Conservation (phyloP, 202 grass and related monocot species). For the Bolboschoenoplectus hybrid region DNA sequence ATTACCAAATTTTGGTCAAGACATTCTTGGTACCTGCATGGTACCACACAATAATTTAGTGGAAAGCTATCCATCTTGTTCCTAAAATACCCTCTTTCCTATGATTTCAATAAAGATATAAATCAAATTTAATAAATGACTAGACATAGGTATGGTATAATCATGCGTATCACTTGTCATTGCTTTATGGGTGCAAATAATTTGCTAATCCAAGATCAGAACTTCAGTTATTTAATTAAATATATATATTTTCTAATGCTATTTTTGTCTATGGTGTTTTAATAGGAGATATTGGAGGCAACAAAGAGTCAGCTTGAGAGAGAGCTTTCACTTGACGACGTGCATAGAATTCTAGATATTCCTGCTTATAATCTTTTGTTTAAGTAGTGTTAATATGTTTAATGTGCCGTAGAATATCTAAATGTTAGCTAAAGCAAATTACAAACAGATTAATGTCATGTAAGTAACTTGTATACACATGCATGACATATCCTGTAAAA, state of each 20-base stretch:
- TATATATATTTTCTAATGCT: neutral
- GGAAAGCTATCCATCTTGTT: neutral
- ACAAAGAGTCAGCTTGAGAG: conserved; percentile 87
- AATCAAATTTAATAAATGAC: neutral
- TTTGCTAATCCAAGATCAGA: neutral
- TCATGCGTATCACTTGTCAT: neutral
- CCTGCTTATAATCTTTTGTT: conserved; percentile 88
- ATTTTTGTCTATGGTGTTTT: neutral
- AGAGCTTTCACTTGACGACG: conserved; percentile 79
- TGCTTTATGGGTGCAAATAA: neutral
- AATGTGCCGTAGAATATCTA: conserved; percentile 9
- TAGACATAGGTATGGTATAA: neutral
- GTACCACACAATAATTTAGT: neutral
- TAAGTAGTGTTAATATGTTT: conserved; percentile 43
- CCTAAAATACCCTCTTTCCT: neutral
- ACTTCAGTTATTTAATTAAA: neutral
- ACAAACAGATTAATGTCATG: neutral
- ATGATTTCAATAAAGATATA: neutral
- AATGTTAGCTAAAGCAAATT: neutral
- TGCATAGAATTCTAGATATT: conserved; percentile 72
- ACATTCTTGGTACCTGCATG: neutral
- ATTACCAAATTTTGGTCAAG: neutral
- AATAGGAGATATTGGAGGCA: conserved; percentile 72
- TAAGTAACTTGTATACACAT: neutral
- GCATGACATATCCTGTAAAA: neutral